Percentiles rank a stretch among this genome's conserved stretches.
Evolutionary conservation across 306 rosid genomes (phyloP).

Genomic region (Cucumis sativus): DNA sequence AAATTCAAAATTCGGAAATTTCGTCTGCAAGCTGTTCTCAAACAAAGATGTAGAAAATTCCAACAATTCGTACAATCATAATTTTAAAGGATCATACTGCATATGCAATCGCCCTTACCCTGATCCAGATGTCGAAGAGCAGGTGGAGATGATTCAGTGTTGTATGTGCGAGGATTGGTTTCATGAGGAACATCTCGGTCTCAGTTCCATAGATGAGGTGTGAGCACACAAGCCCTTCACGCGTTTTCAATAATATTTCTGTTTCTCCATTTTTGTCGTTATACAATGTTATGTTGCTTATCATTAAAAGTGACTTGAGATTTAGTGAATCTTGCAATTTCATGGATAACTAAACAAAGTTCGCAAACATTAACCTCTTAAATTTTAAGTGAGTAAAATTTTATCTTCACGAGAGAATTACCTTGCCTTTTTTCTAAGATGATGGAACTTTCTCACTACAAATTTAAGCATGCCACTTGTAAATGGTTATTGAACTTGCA

Average conservation of each 20-base stretch:
- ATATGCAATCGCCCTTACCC: slow-evolving; percentile 91
- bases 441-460: neutral
- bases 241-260: slow-evolving; percentile 1
- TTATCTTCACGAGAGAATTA: neutral
- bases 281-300: neutral
- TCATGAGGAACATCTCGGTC: slow-evolving; percentile 94
- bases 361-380: neutral
- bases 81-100: slow-evolving; percentile 86
- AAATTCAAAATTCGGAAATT: slow-evolving; percentile 87
- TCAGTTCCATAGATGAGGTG: slow-evolving; percentile 76
- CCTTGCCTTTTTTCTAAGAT: neutral
- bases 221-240: slow-evolving; percentile 9
- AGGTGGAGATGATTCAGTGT: slow-evolving; percentile 94
- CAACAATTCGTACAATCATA: slow-evolving; percentile 72
- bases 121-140: slow-evolving; percentile 86
- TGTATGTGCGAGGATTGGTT: slow-evolving; percentile 98
- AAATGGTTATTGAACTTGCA: neutral
- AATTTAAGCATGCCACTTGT: neutral
- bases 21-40: slow-evolving; percentile 67
- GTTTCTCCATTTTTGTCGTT: neutral
- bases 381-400: neutral
- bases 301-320: neutral
- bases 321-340: neutral
- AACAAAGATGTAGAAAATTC: slow-evolving; percentile 67
- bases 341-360: neutral